These are phyloP conservation scores for Eragrostis curvula DNA, from an alignment of 176 grass and related monocot genomes.

Conservation along the genomic window DNA sequence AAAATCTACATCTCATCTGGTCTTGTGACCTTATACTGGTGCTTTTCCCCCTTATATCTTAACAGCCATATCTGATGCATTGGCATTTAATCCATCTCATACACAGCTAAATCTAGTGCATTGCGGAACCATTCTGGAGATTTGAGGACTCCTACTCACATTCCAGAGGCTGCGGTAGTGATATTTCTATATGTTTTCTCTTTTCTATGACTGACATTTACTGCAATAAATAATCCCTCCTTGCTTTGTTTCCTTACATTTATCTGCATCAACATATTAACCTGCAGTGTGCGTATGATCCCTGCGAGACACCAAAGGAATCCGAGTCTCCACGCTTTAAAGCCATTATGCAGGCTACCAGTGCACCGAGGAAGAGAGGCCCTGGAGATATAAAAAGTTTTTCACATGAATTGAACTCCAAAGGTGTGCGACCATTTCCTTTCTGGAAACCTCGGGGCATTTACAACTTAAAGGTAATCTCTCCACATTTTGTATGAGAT, in stretches of 20 bases:
- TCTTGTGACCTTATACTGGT: slow-evolving; percentile 10
- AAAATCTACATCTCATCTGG: slow-evolving; percentile 12
- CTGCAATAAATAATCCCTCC: slow-evolving; percentile 14
- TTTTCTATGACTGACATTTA: slow-evolving; percentile 37
- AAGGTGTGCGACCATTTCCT: slow-evolving; percentile 95
- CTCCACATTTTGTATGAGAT: slow-evolving; percentile 6
- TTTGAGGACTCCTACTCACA: slow-evolving; percentile 77
- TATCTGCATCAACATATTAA: slow-evolving; percentile 43
- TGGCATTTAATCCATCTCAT: slow-evolving; percentile 41
- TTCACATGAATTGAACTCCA: slow-evolving; percentile 98
- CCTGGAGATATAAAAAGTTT: slow-evolving; percentile 97
- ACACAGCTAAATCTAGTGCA: slow-evolving; percentile 78
- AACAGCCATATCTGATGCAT: slow-evolving; percentile 23
- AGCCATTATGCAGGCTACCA: slow-evolving; percentile 99
- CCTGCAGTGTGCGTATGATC: slow-evolving; percentile 81
- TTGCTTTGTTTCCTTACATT: slow-evolving; percentile 32
- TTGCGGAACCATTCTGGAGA: slow-evolving; percentile 71
- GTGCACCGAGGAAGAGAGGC: slow-evolving; percentile 91
- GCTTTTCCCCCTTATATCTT: slow-evolving; percentile 24
- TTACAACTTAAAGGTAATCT: slow-evolving; percentile 93
- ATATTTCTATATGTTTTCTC: slow-evolving; percentile 28
- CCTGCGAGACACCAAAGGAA: slow-evolving; percentile 97
- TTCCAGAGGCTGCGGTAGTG: slow-evolving; percentile 73
- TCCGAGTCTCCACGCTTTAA: slow-evolving; percentile 99
- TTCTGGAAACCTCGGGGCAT: slow-evolving; percentile 93